phyloP scores from a whole-genome alignment of 805 yeast genomes.

The Kazachstania africana region DNA sequence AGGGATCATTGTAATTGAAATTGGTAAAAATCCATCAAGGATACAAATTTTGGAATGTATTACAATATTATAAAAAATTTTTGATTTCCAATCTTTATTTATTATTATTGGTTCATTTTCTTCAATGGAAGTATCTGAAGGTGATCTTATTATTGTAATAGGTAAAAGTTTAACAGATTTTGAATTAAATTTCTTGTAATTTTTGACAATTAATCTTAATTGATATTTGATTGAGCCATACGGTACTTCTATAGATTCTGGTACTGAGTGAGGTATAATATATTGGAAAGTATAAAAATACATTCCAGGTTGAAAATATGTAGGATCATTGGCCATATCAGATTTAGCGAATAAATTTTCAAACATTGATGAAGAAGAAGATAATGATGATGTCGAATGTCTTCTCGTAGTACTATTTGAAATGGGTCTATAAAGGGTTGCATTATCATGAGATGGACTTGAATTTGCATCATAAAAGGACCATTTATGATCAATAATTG shows the following conservation, averaged over 20 bases:
- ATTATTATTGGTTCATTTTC: slow-evolving; percentile 88
- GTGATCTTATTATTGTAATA: slow-evolving; percentile 57
- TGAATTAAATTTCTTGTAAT: slow-evolving; percentile 78
- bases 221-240: slow-evolving; percentile 68
- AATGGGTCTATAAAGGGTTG: neutral
- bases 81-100: slow-evolving; percentile 84
- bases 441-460: neutral
- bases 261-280: slow-evolving; percentile 66
- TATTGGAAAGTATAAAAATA: slow-evolving; percentile 86
- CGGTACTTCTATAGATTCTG: slow-evolving; percentile 65
- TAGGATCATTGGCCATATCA: neutral
- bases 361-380: neutral
- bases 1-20: slow-evolving; percentile 75
- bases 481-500: slow-evolving; percentile 72
- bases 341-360: neutral
- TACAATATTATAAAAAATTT: slow-evolving; percentile 74
- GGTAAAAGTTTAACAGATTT: slow-evolving; percentile 46
- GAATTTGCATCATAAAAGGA: slow-evolving; percentile 49
- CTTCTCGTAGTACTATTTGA: neutral
- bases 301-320: slow-evolving; percentile 64
- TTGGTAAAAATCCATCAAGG: slow-evolving; percentile 69
- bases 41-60: slow-evolving; percentile 81
- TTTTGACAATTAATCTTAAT: slow-evolving; percentile 54
- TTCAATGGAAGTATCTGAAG: slow-evolving; percentile 66
- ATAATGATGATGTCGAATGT: neutral